Evolutionary conservation across 2,329 filamentous ascomycete species (phyloP).

Genomic region (Aspergillus tanneri): DNA sequence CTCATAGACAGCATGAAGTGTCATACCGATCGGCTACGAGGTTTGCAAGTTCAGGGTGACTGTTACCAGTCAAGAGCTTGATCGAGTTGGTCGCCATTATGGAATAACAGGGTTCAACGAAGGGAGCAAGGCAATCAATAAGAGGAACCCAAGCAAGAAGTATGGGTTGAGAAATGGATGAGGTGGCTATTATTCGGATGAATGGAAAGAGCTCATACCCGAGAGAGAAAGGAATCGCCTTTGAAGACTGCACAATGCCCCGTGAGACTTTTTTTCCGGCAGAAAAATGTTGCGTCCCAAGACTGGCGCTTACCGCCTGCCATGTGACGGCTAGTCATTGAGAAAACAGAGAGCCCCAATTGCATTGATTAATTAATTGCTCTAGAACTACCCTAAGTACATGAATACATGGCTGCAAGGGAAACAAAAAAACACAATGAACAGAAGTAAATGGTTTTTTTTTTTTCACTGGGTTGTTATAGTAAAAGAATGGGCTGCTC

Average conservation of each 20-base stretch:
- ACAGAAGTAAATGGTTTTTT: constrained; percentile 2
- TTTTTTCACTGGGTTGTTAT: background rate
- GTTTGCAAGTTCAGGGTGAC: constrained; percentile 69
- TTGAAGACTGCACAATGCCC: constrained; percentile 7
- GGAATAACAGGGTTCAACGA: constrained; percentile 6
- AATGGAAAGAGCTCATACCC: background rate
- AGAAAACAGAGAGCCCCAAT: background rate
- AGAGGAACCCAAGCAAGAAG: constrained; percentile 1
- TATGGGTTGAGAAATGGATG: background rate
- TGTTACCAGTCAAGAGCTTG: constrained; percentile 73
- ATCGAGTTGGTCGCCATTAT: constrained; percentile 71
- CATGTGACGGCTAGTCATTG: background rate
- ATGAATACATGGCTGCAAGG: constrained; percentile 23
- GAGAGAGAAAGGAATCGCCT: background rate
- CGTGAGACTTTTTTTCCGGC: constrained; percentile 19
- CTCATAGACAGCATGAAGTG: background rate
- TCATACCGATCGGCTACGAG: constrained; percentile 65
- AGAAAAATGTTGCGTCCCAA: constrained; percentile 18
- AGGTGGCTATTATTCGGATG: background rate
- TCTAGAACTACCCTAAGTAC: constrained; percentile 16
- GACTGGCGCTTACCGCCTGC: constrained; percentile 16
- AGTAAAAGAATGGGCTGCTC: constrained; percentile 7
- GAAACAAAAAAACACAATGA: constrained; percentile 10
- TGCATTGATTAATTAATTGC: background rate
- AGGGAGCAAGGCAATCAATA: constrained; percentile 8